A percentile compares a stretch with the other conserved stretches of the same genome.
These are phyloP conservation scores for Penicillium sp. DNA, from an alignment of 2,329 filamentous ascomycete species.

Conservation along the genomic window DNA sequence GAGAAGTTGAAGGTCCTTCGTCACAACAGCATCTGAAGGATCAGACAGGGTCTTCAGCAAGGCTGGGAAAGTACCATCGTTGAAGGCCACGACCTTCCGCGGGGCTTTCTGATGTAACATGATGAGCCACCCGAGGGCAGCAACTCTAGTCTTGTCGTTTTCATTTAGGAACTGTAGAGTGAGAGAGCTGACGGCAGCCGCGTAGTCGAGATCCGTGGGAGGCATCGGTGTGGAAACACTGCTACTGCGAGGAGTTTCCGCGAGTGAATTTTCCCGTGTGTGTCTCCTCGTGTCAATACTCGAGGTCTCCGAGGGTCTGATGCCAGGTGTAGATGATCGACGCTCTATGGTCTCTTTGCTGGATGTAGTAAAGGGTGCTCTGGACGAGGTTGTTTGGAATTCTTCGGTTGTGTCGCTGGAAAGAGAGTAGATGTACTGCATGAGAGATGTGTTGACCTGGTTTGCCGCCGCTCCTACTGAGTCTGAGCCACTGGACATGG, in stretches of 20 bases:
- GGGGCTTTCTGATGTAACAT: slow-evolving; percentile 97
- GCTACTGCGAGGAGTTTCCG: slow-evolving; percentile 49
- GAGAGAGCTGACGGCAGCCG: slow-evolving; percentile 87
- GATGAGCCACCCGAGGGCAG: slow-evolving; percentile 91
- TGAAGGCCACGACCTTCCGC: slow-evolving; percentile 88
- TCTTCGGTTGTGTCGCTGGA: slow-evolving; percentile 66
- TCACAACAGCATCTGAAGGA: slow-evolving; percentile 92
- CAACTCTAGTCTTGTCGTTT: slow-evolving; percentile 91
- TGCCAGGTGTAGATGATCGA: slow-evolving; percentile 45
- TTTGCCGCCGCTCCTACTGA: slow-evolving; percentile 84
- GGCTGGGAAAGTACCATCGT: slow-evolving; percentile 95
- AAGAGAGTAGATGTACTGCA: slow-evolving; percentile 91
- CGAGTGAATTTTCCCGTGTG: slow-evolving; percentile 30
- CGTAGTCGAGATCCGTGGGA: slow-evolving; percentile 81
- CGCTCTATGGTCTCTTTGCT: slow-evolving; percentile 41
- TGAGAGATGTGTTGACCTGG: slow-evolving; percentile 84
- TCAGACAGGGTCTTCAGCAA: slow-evolving; percentile 95
- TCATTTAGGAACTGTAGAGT: slow-evolving; percentile 95
- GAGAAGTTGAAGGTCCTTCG: slow-evolving; percentile 85
- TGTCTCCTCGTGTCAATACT: slow-evolving; percentile 33
- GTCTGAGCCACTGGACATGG: slow-evolving; percentile 89
- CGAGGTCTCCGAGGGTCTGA: slow-evolving; percentile 31
- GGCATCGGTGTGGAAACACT: slow-evolving; percentile 48
- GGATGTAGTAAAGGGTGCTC: slow-evolving; percentile 41
- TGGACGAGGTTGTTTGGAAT: slow-evolving; percentile 33